Evolutionary conservation across 2,329 filamentous ascomycete species (phyloP), one percentile per base, ranked within the genome.

Genomic region (Diaporthe capsici): DNA sequence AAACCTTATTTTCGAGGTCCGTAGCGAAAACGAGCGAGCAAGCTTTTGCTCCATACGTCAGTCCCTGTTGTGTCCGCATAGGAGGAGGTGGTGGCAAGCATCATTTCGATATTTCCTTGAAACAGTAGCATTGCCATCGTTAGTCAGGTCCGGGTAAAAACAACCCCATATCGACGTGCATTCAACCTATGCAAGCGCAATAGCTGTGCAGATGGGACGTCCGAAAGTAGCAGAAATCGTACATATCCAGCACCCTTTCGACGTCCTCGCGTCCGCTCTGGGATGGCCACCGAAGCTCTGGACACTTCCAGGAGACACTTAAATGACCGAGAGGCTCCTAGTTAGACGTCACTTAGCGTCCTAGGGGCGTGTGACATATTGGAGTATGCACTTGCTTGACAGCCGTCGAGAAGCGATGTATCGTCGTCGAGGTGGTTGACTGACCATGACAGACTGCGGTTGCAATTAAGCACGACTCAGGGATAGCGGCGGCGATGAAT

Each of bases 401-500:
- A 51, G 47, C 49, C 65, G 34, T 39, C 13, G 15, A 68, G 20
- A 37, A 53, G 65, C 44, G 31, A 68, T 53, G 65, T 25, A 68
- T 53, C 47, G 31, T 68, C 31, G 65, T 42, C 65, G 22, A 53
- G 31, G 65, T 39, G 31, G 22, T 28, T 51, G 47, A 39, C 47
- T 68, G 63, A 39, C 15, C 47, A 42, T 25, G 65, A 70, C 15
- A 25, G 51, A 28, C 49, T 39, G 49, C 22, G 65, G 65, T 70
- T 70, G 49, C 65, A 70, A 15, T 55, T 15, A 70, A 70, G 65
- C 65, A 70, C 49, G 49, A 55, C 49, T 37, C 47, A 55, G 65
- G 65, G 49, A 55, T 70, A 55, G 65, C 49, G 65, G 49, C 65
- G 65, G 47, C 65, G 65, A 70, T 55, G 65, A 70, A 70, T 53